Conservation (phyloP, 805 yeast species). For the Cyberlindnera euphorbiae region DNA sequence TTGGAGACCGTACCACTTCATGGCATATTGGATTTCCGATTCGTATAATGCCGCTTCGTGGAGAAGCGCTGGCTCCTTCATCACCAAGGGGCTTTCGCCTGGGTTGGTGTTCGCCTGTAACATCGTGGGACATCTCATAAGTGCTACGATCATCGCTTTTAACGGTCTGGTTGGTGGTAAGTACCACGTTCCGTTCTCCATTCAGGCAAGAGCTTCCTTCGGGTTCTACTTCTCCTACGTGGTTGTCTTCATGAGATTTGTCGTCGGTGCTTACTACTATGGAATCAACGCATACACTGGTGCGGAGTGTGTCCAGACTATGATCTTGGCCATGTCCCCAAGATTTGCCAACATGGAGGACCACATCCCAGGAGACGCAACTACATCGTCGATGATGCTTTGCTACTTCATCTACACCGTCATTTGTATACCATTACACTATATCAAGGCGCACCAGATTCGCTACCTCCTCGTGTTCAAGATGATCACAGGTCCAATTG, state of each 20-base stretch:
- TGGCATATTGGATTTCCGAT: constrained; percentile 17
- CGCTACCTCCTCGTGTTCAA: constrained; percentile 10
- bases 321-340: constrained; percentile 15
- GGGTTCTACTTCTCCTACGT: constrained; percentile 15
- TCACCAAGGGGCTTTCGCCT: constrained; percentile 12
- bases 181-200: constrained; percentile 15
- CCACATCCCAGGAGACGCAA: constrained; percentile 5
- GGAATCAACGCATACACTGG: constrained; percentile 17
- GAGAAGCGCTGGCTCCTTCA: constrained; percentile 17
- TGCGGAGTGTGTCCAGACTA: constrained; percentile 15
- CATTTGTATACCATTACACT: constrained; percentile 14
- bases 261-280: constrained; percentile 17
- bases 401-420: constrained; percentile 15
- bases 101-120: constrained; percentile 12
- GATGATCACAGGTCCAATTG: constrained; percentile 14
- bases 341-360: constrained; percentile 13
- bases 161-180: constrained; percentile 12
- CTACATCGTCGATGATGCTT: constrained; percentile 13
- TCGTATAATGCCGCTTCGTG: constrained; percentile 14
- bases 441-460: constrained; percentile 14
- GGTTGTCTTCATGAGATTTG: constrained; percentile 10
- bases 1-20: constrained; percentile 15
- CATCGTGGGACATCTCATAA: constrained; percentile 10
- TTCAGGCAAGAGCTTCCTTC: constrained; percentile 13
- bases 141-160: constrained; percentile 7